Conservation (phyloP, 495 filamentous ascomycete genomes). For the Penicillium desertorum region DNA sequence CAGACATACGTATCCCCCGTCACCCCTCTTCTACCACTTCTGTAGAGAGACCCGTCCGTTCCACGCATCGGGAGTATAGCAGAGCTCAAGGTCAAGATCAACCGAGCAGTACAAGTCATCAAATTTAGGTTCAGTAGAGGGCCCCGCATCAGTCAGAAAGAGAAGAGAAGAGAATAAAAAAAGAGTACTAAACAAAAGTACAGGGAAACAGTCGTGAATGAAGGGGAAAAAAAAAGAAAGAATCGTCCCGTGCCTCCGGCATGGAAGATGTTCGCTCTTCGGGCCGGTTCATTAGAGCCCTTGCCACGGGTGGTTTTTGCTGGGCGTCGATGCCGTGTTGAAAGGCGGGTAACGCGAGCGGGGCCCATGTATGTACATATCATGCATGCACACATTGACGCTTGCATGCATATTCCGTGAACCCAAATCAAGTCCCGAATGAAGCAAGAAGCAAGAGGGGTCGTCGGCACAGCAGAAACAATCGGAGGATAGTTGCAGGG, state of each 20-base stretch:
- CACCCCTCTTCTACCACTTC: not conserved
- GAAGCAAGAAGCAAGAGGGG: conserved; percentile 13
- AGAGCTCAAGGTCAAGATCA: conserved; percentile 5
- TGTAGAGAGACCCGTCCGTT: not conserved
- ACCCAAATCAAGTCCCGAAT: conserved; percentile 5
- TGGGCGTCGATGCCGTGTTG: conserved; percentile 16
- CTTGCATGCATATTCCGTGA: conserved; percentile 12
- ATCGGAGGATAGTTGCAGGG: conserved; percentile 8
- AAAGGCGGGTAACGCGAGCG: conserved; percentile 17
- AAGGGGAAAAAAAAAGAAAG: conserved; percentile 10
- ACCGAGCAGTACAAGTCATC: conserved; percentile 13
- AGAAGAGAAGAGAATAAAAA: conserved; percentile 8
- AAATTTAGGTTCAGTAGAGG: conserved; percentile 13
- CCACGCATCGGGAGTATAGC: conserved; percentile 6
- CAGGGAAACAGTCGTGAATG: conserved; percentile 23
- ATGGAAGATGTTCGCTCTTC: conserved; percentile 3
- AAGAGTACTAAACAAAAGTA: conserved; percentile 15
- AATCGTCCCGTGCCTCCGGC: conserved; percentile 15
- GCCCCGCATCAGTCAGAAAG: conserved; percentile 12
- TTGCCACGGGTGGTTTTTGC: conserved; percentile 8
- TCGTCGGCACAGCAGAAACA: conserved; percentile 13
- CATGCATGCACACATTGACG: conserved; percentile 16
- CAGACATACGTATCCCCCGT: not conserved
- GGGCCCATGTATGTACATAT: conserved; percentile 13
- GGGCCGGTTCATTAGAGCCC: conserved; percentile 2